Conservation (phyloP, 495 filamentous ascomycete species). For the Xylaria castorea region DNA sequence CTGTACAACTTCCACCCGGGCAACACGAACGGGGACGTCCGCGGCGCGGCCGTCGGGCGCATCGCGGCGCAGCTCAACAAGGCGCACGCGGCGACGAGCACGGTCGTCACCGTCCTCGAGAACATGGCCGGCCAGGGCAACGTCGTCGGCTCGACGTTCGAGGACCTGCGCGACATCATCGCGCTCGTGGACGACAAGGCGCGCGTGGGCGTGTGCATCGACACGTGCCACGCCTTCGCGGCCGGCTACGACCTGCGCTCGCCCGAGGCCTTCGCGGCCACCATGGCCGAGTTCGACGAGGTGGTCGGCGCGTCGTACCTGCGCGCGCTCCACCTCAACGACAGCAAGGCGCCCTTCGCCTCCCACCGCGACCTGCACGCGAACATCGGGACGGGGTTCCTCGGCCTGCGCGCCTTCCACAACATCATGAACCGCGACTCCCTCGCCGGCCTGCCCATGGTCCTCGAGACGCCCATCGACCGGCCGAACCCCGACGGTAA, state of each 20-base stretch:
- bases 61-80: conserved; percentile 81
- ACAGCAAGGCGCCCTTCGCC: conserved; percentile 84
- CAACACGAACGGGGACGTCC: conserved; percentile 69
- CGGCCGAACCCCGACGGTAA: conserved; percentile 61
- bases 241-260: conserved; percentile 90
- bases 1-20: conserved; percentile 99
- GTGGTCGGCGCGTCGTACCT: conserved; percentile 81
- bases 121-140: conserved; percentile 93
- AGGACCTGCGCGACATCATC: conserved; percentile 87
- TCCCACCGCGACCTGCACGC: conserved; percentile 86
- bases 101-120: conserved; percentile 84
- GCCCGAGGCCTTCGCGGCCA: conserved; percentile 72
- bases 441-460: conserved; percentile 83
- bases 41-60: conserved; percentile 72
- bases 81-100: conserved; percentile 75
- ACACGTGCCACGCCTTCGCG: conserved; percentile 94
- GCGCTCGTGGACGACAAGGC: conserved; percentile 76
- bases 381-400: conserved; percentile 92
- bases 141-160: conserved; percentile 83
- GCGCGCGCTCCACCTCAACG: conserved; percentile 87
- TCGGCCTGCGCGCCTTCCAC: conserved; percentile 88
- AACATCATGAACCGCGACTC: conserved; percentile 83
- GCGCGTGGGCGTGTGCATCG: conserved; percentile 93
- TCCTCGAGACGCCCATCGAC: conserved; percentile 94
- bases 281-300: conserved; percentile 77